Evolutionary conservation across 345 rosid species (phyloP), one percentile per base, ranked within the genome.

Genomic region (Orychophragmus violaceus): DNA sequence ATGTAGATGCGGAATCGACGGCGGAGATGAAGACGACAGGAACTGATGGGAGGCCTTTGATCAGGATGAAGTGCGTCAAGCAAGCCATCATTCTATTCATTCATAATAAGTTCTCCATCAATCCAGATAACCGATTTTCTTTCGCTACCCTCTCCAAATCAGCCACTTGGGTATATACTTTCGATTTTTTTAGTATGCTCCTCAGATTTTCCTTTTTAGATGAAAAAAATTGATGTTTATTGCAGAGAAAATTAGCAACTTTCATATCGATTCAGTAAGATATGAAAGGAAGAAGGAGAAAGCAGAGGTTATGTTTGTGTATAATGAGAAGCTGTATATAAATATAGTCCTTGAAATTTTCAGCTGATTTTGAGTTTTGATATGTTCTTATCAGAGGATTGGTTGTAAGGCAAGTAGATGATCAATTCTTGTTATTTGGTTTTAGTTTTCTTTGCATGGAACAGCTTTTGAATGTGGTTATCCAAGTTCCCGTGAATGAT

Each of bases 61-160:
- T 87, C 46, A 75, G 96, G 74, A 71, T 93, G 81, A 97, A 90
- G 27, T 69, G 91, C 19, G 74, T 90, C 55, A 90, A 81, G 81
- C 91, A 88, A 80, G 85, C 92, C 2, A 80, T 93, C 56, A 87
- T 93, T 28, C 81, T 93, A 69, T 93, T 90, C 81, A 60, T 88
- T 68, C 81, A 88, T 70, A 64, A 81, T 69, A 93, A 93, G 85
- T 95, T 93, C 83, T 66, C 95, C 12, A 83, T 90, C 18, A 85
- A 86, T 71, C 87, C 92, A 12, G 96, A 93, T 61, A 96, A 93
- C 74, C 98, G 98, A 36, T 93, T 93, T 76, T 97, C 92, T 72
- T 88, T 93, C 62, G 80, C 92, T 53, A 81, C 86, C 5, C 92
- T 93, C 61, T 65, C 94, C 55, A 90, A 85, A 76, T 81, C 98